phyloP scores from a whole-genome alignment of 305 asterid species.

The Petunia hybrid region DNA sequence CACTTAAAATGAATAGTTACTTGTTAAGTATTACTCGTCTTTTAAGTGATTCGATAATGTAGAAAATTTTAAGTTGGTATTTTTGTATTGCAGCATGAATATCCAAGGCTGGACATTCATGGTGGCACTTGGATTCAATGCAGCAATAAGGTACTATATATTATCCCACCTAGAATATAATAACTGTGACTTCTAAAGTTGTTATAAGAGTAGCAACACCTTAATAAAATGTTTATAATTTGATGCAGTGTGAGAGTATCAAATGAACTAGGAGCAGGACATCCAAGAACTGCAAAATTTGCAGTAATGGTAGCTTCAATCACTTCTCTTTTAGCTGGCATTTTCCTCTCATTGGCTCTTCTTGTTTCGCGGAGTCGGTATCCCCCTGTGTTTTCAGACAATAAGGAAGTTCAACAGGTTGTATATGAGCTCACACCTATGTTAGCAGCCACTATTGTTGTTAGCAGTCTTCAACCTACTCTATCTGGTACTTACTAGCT shows the following conservation, averaged over 20 bases:
- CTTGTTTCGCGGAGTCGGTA: slow-evolving; percentile 40
- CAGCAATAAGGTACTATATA: slow-evolving; percentile 58
- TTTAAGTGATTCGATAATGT: too few species aligned
- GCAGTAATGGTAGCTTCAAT: slow-evolving; percentile 51
- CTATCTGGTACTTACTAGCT: slow-evolving; percentile 50
- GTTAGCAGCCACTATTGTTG: slow-evolving; percentile 50
- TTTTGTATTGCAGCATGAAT: slow-evolving; percentile 50
- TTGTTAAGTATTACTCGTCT: too few species aligned
- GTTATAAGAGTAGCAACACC: background rate
- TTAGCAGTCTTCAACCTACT: slow-evolving; percentile 57
- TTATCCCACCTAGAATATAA: too few species aligned
- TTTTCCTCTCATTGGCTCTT: slow-evolving; percentile 43
- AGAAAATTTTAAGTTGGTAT: too few species aligned
- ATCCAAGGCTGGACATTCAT: slow-evolving; percentile 59
- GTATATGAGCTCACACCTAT: slow-evolving; percentile 60
- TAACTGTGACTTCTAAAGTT: background rate
- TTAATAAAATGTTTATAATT: background rate
- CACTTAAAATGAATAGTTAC: too few species aligned
- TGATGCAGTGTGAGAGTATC: slow-evolving; percentile 62
- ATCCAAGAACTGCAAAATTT: slow-evolving; percentile 57
- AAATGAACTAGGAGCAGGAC: slow-evolving; percentile 58
- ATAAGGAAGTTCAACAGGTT: slow-evolving; percentile 42
- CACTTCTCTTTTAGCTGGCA: slow-evolving; percentile 50
- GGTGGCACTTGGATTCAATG: slow-evolving; percentile 60
- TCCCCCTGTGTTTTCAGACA: slow-evolving; percentile 49